phyloP scores from a whole-genome alignment of 2,329 filamentous ascomycete species.

The Plenodomus biglobosus region DNA sequence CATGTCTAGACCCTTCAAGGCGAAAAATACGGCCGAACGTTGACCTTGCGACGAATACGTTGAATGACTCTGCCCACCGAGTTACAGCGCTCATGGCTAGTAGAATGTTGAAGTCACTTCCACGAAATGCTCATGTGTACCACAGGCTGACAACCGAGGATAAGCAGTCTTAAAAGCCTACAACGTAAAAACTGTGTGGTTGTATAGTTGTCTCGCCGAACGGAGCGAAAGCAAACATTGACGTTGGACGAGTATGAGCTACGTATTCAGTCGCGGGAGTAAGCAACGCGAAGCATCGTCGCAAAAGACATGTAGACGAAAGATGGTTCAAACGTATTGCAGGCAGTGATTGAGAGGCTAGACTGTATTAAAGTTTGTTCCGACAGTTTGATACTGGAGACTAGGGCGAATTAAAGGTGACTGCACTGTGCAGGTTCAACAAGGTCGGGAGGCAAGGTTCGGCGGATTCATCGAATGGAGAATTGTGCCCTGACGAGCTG shows the following conservation, averaged over 20 bases:
- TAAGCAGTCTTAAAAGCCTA: not conserved
- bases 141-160: not conserved
- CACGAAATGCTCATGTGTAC: not conserved
- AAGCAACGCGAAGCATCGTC: slow-evolving; percentile 3
- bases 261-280: slow-evolving; percentile 5
- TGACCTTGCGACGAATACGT: slow-evolving; percentile 32
- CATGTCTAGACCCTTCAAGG: slow-evolving; percentile 80
- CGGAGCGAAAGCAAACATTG: slow-evolving; percentile 16
- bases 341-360: slow-evolving; percentile 11
- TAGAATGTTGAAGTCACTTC: slow-evolving; percentile 1
- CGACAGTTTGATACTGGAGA: not conserved
- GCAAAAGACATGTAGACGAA: slow-evolving; percentile 13
- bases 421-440: not conserved
- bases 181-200: not conserved
- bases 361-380: slow-evolving; percentile 10
- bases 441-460: slow-evolving; percentile 11
- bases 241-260: slow-evolving; percentile 4
- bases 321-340: slow-evolving; percentile 4
- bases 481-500: slow-evolving; percentile 14
- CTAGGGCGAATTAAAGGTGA: slow-evolving; percentile 4
- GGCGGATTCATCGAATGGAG: not conserved
- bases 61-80: slow-evolving; percentile 21
- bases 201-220: slow-evolving; percentile 11
- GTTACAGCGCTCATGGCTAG: slow-evolving; percentile 29
- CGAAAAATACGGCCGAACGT: slow-evolving; percentile 60